These are phyloP conservation scores for Trifolium pratense DNA, from an alignment of 306 rosid genomes.

Conservation along the genomic window DNA sequence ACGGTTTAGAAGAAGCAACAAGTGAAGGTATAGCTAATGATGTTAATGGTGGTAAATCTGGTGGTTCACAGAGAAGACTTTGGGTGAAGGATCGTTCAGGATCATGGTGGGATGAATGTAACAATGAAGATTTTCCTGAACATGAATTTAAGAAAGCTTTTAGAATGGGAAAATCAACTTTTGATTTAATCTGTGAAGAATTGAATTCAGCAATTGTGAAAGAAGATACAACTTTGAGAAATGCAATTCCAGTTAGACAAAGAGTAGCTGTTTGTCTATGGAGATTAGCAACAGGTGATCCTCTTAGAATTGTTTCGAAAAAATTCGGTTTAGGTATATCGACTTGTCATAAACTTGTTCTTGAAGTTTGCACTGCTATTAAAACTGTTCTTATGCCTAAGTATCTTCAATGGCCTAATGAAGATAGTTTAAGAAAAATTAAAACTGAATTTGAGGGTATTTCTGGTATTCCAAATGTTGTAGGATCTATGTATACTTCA, in stretches of 20 bases:
- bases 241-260: conserved; percentile 87
- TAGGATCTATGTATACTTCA: conserved; percentile 89
- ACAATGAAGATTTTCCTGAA: conserved; percentile 80
- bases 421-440: conserved; percentile 44
- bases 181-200: conserved; percentile 80
- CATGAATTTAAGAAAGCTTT: conserved; percentile 81
- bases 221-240: conserved; percentile 79
- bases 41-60: conserved; percentile 26
- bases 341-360: conserved; percentile 88
- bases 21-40: conserved; percentile 15
- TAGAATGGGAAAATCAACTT: conserved; percentile 82
- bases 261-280: conserved; percentile 92
- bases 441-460: conserved; percentile 67
- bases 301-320: conserved; percentile 83
- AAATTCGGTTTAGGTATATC: conserved; percentile 90
- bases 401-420: conserved; percentile 88
- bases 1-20: conserved; percentile 32
- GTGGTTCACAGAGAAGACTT: conserved; percentile 61
- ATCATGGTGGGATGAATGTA: conserved; percentile 98
- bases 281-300: conserved; percentile 96
- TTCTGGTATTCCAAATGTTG: conserved; percentile 86
- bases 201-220: conserved; percentile 83
- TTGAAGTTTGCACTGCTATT: conserved; percentile 91
- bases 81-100: conserved; percentile 97
- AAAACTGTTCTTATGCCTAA: conserved; percentile 82